phyloP scores from a whole-genome alignment of 768 basidiomycete species.

The Naganishia friedmannii region DNA sequence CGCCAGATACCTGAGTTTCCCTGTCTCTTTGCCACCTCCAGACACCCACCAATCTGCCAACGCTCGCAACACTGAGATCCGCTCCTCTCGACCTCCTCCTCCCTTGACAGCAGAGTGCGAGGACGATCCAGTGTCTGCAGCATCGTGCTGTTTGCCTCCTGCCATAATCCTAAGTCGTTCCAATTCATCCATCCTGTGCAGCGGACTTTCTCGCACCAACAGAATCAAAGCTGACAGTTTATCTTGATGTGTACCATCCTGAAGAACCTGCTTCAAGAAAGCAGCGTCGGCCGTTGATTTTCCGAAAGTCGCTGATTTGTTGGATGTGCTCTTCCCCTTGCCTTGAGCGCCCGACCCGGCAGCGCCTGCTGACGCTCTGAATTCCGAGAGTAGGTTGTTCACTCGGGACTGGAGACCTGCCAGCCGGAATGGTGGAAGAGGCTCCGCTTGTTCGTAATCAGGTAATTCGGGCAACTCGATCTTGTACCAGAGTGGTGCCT shows the following conservation, averaged over 20 bases:
- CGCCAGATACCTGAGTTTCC: slow-evolving; percentile 89
- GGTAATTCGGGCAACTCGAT: slow-evolving; percentile 30
- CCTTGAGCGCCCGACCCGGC: not conserved
- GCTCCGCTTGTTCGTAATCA: slow-evolving; percentile 21
- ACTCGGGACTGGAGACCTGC: slow-evolving; percentile 33
- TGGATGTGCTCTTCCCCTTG: slow-evolving; percentile 19
- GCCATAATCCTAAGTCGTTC: slow-evolving; percentile 73
- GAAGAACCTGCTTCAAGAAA: slow-evolving; percentile 80
- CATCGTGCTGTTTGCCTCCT: slow-evolving; percentile 53
- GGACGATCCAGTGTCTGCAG: slow-evolving; percentile 6
- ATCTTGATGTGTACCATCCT: slow-evolving; percentile 86
- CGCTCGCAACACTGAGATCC: slow-evolving; percentile 81
- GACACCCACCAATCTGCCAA: slow-evolving; percentile 92
- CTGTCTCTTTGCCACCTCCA: slow-evolving; percentile 80
- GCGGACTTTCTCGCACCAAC: slow-evolving; percentile 78
- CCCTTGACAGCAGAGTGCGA: slow-evolving; percentile 30
- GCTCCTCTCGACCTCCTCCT: slow-evolving; percentile 68
- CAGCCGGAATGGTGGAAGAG: slow-evolving; percentile 25
- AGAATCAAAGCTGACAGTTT: slow-evolving; percentile 85
- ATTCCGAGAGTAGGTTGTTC: slow-evolving; percentile 36
- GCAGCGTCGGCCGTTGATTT: slow-evolving; percentile 65
- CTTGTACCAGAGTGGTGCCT: slow-evolving; percentile 39
- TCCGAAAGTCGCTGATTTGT: slow-evolving; percentile 14
- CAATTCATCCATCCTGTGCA: slow-evolving; percentile 78
- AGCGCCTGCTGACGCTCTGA: slow-evolving; percentile 40